Percentiles rank a stretch among this genome's conserved stretches.
Conservation (phyloP, 176 grass and related monocot species). For the Bolboschoenus planiculmis region DNA sequence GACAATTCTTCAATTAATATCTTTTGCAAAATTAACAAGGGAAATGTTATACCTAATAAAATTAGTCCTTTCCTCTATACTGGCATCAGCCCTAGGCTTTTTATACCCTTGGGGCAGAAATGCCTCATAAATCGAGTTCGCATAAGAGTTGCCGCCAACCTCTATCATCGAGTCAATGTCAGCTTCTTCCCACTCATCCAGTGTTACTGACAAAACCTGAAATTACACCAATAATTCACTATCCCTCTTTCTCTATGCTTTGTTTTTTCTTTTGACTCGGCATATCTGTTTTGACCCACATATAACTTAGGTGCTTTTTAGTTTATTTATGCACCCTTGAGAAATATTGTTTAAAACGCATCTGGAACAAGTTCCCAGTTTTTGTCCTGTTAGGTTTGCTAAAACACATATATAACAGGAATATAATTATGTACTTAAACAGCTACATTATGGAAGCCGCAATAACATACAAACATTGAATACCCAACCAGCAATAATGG, state of each 20-base stretch:
- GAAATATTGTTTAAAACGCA: neutral
- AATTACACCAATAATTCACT: neutral
- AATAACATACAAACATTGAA: neutral
- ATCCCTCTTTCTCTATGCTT: neutral
- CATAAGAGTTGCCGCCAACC: constrained; percentile 97
- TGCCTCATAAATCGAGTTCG: constrained; percentile 99
- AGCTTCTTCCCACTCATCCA: constrained; percentile 89
- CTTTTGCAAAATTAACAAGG: neutral
- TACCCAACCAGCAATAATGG: neutral
- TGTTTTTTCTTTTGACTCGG: neutral
- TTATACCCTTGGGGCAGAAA: constrained; percentile 85
- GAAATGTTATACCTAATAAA: constrained; percentile 68
- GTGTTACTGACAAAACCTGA: constrained; percentile 84
- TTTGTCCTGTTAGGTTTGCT: neutral
- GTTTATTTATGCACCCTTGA: neutral
- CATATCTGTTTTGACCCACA: neutral
- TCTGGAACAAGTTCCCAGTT: neutral
- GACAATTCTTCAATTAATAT: neutral
- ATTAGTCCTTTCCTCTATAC: constrained; percentile 69
- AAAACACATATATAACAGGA: neutral
- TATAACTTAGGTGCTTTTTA: neutral
- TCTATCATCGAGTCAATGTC: constrained; percentile 93
- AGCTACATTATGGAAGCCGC: constrained; percentile 12
- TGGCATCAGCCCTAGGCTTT: constrained; percentile 68
- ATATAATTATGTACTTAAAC: constrained; percentile 7